Conservation (phyloP, 108 stramenopile species). For the Asterionellopsis glacialis region DNA sequence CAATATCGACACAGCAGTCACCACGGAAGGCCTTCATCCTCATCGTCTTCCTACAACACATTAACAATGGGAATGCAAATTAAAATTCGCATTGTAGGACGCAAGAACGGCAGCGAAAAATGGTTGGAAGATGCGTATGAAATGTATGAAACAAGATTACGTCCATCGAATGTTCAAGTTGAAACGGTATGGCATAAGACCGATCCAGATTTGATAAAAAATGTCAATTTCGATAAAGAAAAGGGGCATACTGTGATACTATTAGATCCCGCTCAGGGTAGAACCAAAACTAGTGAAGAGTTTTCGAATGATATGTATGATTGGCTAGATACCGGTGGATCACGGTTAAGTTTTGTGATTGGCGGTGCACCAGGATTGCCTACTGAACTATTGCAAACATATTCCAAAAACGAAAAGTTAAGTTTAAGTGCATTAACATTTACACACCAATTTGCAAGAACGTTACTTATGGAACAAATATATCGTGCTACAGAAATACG, state of each 20-base stretch:
- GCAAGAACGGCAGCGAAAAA: constrained; percentile 52
- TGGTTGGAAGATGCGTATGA: constrained; percentile 75
- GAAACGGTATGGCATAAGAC: constrained; percentile 86
- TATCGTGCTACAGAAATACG: constrained; percentile 88
- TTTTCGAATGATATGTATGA: constrained; percentile 72
- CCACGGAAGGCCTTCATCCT: too few species aligned
- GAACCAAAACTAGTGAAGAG: constrained; percentile 61
- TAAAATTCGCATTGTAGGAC: constrained; percentile 80
- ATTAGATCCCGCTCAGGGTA: constrained; percentile 60
- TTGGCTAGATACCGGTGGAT: constrained; percentile 85
- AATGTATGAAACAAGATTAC: constrained; percentile 66
- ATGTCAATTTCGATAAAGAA: constrained; percentile 35
- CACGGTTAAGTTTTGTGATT: constrained; percentile 84
- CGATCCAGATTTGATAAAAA: constrained; percentile 69
- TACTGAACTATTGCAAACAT: constrained; percentile 42
- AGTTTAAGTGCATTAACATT: constrained; percentile 82
- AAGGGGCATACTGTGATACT: constrained; percentile 70
- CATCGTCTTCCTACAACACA: too few species aligned
- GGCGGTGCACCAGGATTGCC: constrained; percentile 92
- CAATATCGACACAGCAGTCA: too few species aligned
- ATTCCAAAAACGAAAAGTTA: constrained; percentile 13
- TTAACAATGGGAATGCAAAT: constrained; percentile 72
- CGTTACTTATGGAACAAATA: constrained; percentile 86
- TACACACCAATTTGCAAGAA: constrained; percentile 89
- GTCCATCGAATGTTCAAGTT: constrained; percentile 40